Evolutionary conservation across 768 basidiomycete genomes (phyloP).

Genomic region (Arthromyces matolae): DNA sequence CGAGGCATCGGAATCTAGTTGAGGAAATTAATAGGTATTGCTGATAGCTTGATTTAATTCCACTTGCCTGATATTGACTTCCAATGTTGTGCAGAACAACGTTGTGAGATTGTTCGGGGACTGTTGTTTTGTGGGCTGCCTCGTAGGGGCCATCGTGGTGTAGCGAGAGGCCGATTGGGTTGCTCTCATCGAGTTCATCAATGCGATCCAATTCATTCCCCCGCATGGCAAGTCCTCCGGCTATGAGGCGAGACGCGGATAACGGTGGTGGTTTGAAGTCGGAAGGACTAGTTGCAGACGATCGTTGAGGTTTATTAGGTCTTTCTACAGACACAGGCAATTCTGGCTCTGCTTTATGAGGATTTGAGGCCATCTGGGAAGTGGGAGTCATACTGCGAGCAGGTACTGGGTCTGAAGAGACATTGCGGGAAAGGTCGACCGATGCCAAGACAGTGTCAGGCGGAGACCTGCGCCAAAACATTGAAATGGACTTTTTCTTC

Average conservation of each 20-base stretch:
- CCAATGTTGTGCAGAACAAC: constrained; percentile 23
- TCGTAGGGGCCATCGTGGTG: constrained; percentile 81
- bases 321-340: constrained; percentile 12
- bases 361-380: constrained; percentile 16
- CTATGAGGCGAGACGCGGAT: constrained; percentile 12
- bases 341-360: constrained; percentile 15
- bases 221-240: constrained; percentile 14
- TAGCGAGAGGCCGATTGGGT: constrained; percentile 57
- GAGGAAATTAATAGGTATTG: too few relatives aligned
- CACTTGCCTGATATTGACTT: constrained; percentile 16
- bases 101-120: constrained; percentile 16
- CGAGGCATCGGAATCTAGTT: too few relatives aligned
- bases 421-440: constrained; percentile 11
- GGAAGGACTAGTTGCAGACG: constrained; percentile 21
- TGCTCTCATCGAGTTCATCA: constrained; percentile 76
- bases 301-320: constrained; percentile 20
- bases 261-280: constrained; percentile 17
- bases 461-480: constrained; percentile 20
- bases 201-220: constrained; percentile 56
- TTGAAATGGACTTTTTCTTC: constrained; percentile 13
- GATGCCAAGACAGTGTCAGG: constrained; percentile 12
- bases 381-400: constrained; percentile 6
- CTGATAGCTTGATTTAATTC: too few relatives aligned
- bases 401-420: constrained; percentile 4
- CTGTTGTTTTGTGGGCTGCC: constrained; percentile 39